These are phyloP conservation scores for Psilocybe azurescens DNA, from an alignment of 768 basidiomycete genomes.

Conservation along the genomic window DNA sequence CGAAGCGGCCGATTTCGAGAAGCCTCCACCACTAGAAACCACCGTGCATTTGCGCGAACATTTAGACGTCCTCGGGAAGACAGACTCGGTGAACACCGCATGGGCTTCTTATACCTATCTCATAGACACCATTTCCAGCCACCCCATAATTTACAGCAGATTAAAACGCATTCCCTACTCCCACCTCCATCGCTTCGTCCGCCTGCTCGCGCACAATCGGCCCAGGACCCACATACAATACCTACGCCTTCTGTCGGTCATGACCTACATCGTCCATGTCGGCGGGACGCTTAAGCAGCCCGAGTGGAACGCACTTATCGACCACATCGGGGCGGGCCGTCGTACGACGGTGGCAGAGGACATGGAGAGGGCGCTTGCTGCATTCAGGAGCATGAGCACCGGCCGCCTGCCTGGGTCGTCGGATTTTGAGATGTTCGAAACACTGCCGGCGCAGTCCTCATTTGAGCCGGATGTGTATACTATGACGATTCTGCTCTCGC, in stretches of 20 bases:
- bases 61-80: conserved; percentile 24
- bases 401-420: conserved; percentile 46
- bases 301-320: conserved; percentile 81
- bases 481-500: conserved; percentile 67
- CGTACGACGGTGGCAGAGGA: conserved; percentile 62
- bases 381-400: conserved; percentile 65
- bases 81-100: conserved; percentile 33
- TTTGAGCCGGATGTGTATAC: conserved; percentile 69
- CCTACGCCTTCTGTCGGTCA: conserved; percentile 70
- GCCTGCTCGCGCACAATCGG: conserved; percentile 56
- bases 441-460: conserved; percentile 18
- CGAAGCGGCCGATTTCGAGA: conserved; percentile 8
- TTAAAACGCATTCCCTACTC: conserved; percentile 38
- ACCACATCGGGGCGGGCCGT: conserved; percentile 69
- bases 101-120: conserved; percentile 50
- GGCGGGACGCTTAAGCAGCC: conserved; percentile 61
- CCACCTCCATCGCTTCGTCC: conserved; percentile 67
- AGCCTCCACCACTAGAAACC: conserved; percentile 16
- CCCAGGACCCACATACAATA: conserved; percentile 67
- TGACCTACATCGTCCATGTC: conserved; percentile 58
- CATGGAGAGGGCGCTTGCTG: conserved; percentile 61
- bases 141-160: conserved; percentile 22
- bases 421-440: conserved; percentile 7
- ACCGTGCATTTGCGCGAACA: conserved; percentile 15
- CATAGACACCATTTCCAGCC: conserved; percentile 31